phyloP scores from a whole-genome alignment of 2,329 filamentous ascomycete species.

The Colletotrichum agaves region DNA sequence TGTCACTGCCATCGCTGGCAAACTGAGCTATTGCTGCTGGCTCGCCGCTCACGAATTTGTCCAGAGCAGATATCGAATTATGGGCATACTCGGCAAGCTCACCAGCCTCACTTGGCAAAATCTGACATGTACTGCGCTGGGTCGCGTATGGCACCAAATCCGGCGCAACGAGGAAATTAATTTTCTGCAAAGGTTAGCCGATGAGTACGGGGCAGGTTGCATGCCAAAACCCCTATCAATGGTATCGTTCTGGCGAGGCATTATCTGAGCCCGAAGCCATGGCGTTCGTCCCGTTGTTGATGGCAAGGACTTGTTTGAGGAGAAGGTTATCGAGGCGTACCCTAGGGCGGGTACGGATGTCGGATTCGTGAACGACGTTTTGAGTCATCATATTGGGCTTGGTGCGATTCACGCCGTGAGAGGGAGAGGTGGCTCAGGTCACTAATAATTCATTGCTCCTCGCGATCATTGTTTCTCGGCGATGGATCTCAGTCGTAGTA shows the following conservation, averaged over 20 bases:
- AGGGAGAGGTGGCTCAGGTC: too few relatives aligned
- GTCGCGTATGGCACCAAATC: conserved; percentile 19
- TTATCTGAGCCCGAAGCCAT: conserved; percentile 41
- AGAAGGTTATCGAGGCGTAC: conserved; percentile 40
- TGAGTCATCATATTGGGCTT: conserved; percentile 39
- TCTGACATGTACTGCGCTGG: background rate
- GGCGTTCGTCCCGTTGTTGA: conserved; percentile 45
- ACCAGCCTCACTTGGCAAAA: background rate
- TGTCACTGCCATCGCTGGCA: background rate
- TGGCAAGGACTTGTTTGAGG: conserved; percentile 41
- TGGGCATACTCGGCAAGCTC: conserved; percentile 15
- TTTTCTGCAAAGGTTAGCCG: conserved; percentile 6
- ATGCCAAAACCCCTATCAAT: conserved; percentile 36
- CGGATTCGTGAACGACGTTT: conserved; percentile 43
- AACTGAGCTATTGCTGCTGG: background rate
- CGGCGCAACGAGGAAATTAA: background rate
- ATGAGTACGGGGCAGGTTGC: background rate
- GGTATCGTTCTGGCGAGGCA: conserved; percentile 38
- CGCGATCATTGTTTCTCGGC: too few relatives aligned
- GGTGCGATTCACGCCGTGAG: conserved; percentile 43
- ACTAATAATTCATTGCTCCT: too few relatives aligned
- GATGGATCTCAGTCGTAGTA: too few relatives aligned
- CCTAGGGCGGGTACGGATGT: conserved; percentile 39
- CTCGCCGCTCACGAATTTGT: conserved; percentile 9
- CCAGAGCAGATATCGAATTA: conserved; percentile 13